Base-by-base conservation (phyloP, 176 grass and related monocot species). In the Secale cereale region DNA sequence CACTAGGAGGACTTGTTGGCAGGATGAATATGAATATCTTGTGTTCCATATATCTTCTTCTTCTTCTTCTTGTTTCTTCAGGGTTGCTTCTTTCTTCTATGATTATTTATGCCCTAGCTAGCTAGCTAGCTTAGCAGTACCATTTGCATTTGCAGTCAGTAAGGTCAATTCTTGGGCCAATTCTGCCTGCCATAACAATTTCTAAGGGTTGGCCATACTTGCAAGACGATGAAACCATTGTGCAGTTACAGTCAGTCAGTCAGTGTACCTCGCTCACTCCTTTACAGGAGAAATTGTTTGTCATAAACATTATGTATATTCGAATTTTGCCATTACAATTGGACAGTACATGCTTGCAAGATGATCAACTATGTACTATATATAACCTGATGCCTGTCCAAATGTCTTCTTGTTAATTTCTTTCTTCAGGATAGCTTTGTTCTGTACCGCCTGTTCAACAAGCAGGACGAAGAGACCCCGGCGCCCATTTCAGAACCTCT, bases 381-480 rank as follows among this genome's bases (percentile, higher is more conserved):
- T 72, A 72, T 28, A 3, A 25, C 70, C 17, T 27, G 39, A 16
- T 45, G 8, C 27, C 70, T 45, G 23, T 73, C 70, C 9, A 70
- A 23, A 22, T 39, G 66, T 70, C 8, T 40, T 67, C 17, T 33
- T 17, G 45, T 48, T 46, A 0, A 50, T 64, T 7, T 74, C 13
- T 85, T 16, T 45, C 6, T 89, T 31, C 87, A 92, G 91, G 91
- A 88, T 62, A 89, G 82, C 83, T 93, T 90, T 56, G 85, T 93
- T 35, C 91, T 93, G 19, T 90, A 93, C 76, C 91, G 91, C 82
- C 80, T 93, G 23, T 93, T 93, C 78, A 87, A 87, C 73, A 93
- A 87, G 78, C 78, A 86, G 13, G 91, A 92, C n/a, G 77, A 87
- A 65, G 82, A 77, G 70, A 59, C 65, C 71, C 74, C 81, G 22